Conservation (phyloP, 495 filamentous ascomycete genomes). For the Xylaria castorea region DNA sequence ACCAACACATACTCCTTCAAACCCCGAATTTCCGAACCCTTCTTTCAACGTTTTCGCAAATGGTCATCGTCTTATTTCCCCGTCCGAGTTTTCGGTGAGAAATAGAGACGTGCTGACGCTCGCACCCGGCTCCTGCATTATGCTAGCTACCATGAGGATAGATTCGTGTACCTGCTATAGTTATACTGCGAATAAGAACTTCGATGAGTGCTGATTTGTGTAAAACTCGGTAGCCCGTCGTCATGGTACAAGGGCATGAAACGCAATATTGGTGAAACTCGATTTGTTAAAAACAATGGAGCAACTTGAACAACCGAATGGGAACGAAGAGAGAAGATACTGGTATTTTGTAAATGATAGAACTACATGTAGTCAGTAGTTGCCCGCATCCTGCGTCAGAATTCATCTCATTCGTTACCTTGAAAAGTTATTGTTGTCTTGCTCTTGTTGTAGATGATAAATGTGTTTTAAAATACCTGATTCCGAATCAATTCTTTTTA, state of each 20-base stretch:
- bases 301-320: not conserved
- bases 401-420: not conserved
- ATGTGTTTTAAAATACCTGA: too few relatives aligned
- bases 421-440: too few relatives aligned
- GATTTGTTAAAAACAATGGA: not conserved
- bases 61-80: not conserved
- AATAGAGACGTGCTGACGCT: not conserved
- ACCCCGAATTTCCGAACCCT: not conserved
- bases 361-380: too few relatives aligned
- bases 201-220: not conserved
- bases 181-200: not conserved
- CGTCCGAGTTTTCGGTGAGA: not conserved
- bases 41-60: not conserved
- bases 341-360: too few relatives aligned
- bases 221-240: not conserved
- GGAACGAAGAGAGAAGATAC: too few relatives aligned
- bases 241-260: not conserved
- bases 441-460: too few relatives aligned
- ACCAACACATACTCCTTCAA: not conserved
- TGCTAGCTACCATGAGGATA: too few relatives aligned
- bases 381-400: not conserved
- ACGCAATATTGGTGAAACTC: not conserved
- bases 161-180: not conserved
- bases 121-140: not conserved
- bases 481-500: too few relatives aligned